Evolutionary conservation across 2,329 filamentous ascomycete genomes (phyloP), one percentile per base, ranked within the genome.

Genomic region (Cladosporium sphaerospermum): DNA sequence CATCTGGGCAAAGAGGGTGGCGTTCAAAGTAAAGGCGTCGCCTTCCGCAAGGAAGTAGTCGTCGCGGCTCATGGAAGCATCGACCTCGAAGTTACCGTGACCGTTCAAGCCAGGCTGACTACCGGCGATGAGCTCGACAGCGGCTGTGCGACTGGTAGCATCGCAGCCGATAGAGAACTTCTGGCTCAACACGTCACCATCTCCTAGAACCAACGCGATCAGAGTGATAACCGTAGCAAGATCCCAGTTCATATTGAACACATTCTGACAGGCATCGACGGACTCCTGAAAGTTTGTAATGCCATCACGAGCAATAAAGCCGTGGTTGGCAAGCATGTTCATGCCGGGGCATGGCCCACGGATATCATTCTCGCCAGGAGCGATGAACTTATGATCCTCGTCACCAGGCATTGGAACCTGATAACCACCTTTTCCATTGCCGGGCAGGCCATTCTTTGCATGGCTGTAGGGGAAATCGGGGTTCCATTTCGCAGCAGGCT

Each of bases 91-190:
- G 56, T 71, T 72, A 54, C 71, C 71, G 60, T 72, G 70, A 16
- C 65, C 69, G 39, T 71, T 64, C 13, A 73, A 61, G 37, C 70
- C 70, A 3, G 60, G 49, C 46, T 54, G 45, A 6, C 69, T 66
- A 11, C 48, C 48, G 5, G 40, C 19, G 9, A 51, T 32, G 31
- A 51, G 40, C 28, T 33, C 19, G 32, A 51, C 19, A n/a, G 40
- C 40, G 9, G 48, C 48, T 23, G 70, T 73, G 11, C 69, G 64
- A 10, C 58, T 63, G 3, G 70, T 71, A 28, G 71, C 69, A 53
- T 73, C 69, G 42, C 70, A 73, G 14, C 69, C 69, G 34, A 73
- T 69, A 42, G 67, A 70, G 10, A 72, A 62, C 55, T 69, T 71
- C 28, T 61, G 59, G 16, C 69, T 71, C 18, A 68, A 51, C 3